These are phyloP conservation scores for Paspalum notatum DNA, from an alignment of 176 grass and related monocot species.

Conservation along the genomic window DNA sequence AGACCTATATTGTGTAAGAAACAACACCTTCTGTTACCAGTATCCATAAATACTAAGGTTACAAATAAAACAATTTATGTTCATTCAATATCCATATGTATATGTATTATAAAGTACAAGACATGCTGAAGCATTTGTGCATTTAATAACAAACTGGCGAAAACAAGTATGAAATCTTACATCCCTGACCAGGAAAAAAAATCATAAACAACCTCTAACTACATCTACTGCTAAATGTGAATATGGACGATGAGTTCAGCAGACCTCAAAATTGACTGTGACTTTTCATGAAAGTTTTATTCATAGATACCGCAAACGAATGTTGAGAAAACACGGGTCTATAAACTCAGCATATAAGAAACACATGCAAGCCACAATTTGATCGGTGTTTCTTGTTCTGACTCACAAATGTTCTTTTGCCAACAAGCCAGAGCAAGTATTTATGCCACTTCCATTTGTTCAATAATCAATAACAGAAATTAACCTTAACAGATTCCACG, in stretches of 20 bases:
- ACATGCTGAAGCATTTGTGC: background rate
- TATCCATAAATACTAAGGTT: conserved; percentile 28
- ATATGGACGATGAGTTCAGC: background rate
- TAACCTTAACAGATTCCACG: conserved; percentile 32
- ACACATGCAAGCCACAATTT: background rate
- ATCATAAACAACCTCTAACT: conserved; percentile 1
- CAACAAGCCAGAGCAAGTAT: conserved; percentile 22
- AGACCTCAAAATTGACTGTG: background rate
- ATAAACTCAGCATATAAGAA: conserved; percentile 31
- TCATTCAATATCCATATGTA: conserved; percentile 6
- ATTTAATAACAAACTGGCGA: conserved; percentile 15
- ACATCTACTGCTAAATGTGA: conserved; percentile 1
- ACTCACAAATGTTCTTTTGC: conserved; percentile 2
- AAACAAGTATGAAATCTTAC: conserved; percentile 10
- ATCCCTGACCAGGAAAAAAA: conserved; percentile 27
- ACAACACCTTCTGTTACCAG: background rate
- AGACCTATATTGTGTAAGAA: conserved; percentile 9
- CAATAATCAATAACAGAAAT: conserved; percentile 29
- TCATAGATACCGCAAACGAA: background rate
- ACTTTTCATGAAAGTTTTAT: conserved; percentile 31
- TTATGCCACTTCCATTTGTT: conserved; percentile 4
- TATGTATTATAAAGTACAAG: conserved; percentile 9
- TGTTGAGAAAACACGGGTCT: background rate
- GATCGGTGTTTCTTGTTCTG: conserved; percentile 30
- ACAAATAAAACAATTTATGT: background rate